phyloP scores from a whole-genome alignment of 768 basidiomycete species.

The Pleurotus platypus region DNA sequence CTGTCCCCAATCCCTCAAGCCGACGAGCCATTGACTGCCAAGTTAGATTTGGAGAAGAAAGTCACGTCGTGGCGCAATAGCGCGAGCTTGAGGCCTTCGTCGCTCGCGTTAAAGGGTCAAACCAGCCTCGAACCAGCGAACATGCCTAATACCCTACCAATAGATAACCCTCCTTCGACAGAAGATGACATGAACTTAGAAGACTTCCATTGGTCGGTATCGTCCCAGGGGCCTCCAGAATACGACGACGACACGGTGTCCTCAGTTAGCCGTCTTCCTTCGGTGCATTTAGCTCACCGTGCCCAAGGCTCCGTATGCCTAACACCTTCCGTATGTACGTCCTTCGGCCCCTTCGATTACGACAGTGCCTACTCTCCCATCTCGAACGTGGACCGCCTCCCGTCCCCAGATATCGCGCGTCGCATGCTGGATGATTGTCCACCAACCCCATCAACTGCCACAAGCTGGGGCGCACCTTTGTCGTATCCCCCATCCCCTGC shows the following conservation, averaged over 20 bases:
- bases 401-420: constrained; percentile 56
- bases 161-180: constrained; percentile 22
- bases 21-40: constrained; percentile 52
- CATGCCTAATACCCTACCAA: constrained; percentile 39
- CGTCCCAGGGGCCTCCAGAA: constrained; percentile 61
- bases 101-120: constrained; percentile 46
- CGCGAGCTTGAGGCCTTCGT: constrained; percentile 45
- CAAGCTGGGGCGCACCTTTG: constrained; percentile 42
- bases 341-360: constrained; percentile 52
- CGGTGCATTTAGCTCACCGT: constrained; percentile 55
- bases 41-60: constrained; percentile 46
- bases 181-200: constrained; percentile 51
- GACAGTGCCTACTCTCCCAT: constrained; percentile 30
- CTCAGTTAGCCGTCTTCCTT: constrained; percentile 38
- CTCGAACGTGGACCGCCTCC: constrained; percentile 33
- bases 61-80: constrained; percentile 68
- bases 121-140: constrained; percentile 48
- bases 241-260: constrained; percentile 33
- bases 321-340: constrained; percentile 52
- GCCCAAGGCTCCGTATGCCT: constrained; percentile 52
- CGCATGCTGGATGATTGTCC: constrained; percentile 55
- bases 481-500: constrained; percentile 28
- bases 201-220: constrained; percentile 69
- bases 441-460: constrained; percentile 43
- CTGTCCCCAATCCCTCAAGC: constrained; percentile 64